Base-by-base conservation (phyloP, 495 filamentous ascomycete genomes). In the Daldinia bambusicola region DNA sequence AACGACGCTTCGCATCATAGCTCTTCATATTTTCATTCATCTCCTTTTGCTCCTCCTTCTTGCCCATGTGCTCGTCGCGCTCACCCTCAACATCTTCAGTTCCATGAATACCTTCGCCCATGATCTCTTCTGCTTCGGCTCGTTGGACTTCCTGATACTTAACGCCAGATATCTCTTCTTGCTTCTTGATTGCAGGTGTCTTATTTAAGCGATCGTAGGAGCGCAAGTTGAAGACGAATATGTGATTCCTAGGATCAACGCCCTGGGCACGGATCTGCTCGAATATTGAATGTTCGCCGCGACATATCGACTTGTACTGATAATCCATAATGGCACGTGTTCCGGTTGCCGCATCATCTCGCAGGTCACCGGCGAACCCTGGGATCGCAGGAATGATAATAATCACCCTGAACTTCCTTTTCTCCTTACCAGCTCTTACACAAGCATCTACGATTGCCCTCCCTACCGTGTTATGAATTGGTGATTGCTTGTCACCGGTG, bases 251-350 rank as follows among this genome's bases (percentile, higher is more conserved):
- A 0, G 95, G 93, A 71, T 98, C 87, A 14, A 97, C 87, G 3
- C 93, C 95, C 70, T 92, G 86, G 4, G 89, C 90, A 22, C 84
- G 79, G 31, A 98, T 88, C 71, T 91, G 91, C 14, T 86, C 91
- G 73, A 91, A 94, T 55, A 98, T 98, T 10, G 92, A 97, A 77
- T 97, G 84, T 71, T 97, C 89, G 1, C 95, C 95, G 12, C 95
- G 91, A 72, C 89, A 90, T 65, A 99, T 97, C 1, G 93, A 95
- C 77, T 95, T 98, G 81, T 95, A 99, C 77, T 98, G 95, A 77
- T 98, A 99, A 75, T 97, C 94, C 93, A 99, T 99, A 75, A 98
- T 99, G 3, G 94, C 94, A 63, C 93, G 82, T 0, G 95, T 98
- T 22, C 95, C 95, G 18, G 86, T 86, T 0, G 95, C 95, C 30